Evolutionary conservation across 2,329 filamentous ascomycete species (phyloP).

Genomic region (Arthrinium phaeospermum): DNA sequence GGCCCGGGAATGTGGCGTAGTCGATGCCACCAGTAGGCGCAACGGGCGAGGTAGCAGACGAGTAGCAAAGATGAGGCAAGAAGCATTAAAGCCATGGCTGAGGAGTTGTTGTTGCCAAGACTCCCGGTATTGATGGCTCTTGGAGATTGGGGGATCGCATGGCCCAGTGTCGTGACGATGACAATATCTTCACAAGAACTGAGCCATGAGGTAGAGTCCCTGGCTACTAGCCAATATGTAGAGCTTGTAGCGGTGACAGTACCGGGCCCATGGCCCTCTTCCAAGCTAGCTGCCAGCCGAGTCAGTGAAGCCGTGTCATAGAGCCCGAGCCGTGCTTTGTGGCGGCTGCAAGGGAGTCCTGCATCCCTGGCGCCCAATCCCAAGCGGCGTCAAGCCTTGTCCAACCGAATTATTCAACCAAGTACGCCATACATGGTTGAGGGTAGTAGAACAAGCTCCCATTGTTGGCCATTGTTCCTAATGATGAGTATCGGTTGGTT

Average conservation of each 20-base stretch:
- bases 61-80: neutral
- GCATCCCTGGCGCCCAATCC: neutral
- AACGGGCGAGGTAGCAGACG: neutral
- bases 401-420: neutral
- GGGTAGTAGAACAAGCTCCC: neutral
- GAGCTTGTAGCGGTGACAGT: neutral
- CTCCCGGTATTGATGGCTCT: neutral
- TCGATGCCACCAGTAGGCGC: neutral
- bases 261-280: neutral
- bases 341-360: slow-evolving; percentile 5
- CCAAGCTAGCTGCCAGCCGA: neutral
- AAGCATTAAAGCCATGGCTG: neutral
- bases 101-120: neutral
- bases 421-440: neutral
- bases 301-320: neutral
- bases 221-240: neutral
- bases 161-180: no score
- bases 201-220: neutral
- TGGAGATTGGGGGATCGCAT: no score
- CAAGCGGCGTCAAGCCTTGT: neutral
- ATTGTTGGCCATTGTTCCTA: neutral
- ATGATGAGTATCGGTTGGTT: neutral
- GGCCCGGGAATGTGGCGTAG: slow-evolving; percentile 12
- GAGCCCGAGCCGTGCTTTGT: neutral
- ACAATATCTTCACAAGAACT: neutral